phyloP scores from a whole-genome alignment of 352 stramenopile genomes.

The Phytophthora quininea region DNA sequence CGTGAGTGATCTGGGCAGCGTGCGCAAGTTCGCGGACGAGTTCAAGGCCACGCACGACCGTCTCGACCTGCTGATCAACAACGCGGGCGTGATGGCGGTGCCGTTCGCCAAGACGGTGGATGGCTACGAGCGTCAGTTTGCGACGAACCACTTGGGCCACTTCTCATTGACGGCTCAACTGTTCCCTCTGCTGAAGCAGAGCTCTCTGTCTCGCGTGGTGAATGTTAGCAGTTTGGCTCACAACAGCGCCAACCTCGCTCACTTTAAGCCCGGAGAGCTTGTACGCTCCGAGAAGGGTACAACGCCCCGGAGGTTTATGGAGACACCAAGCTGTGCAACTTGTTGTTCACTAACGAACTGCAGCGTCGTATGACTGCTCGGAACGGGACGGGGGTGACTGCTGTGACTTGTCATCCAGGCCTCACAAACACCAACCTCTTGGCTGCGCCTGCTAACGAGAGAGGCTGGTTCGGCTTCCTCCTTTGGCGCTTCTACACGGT shows the following conservation, averaged over 20 bases:
- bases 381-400: conserved; percentile 25
- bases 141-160: conserved; percentile 38
- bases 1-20: conserved; percentile 45
- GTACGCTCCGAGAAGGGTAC: conserved; percentile 15
- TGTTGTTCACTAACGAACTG: conserved; percentile 61
- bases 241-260: conserved; percentile 15
- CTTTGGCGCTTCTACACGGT: conserved; percentile 6
- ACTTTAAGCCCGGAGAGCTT: conserved; percentile 21
- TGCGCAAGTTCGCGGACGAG: conserved; percentile 46
- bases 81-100: conserved; percentile 28
- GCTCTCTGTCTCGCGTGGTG: conserved; percentile 24
- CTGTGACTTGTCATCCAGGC: conserved; percentile 45
- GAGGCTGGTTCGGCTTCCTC: conserved; percentile 13
- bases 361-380: conserved; percentile 31
- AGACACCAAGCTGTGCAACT: conserved; percentile 58
- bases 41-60: conserved; percentile 38
- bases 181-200: conserved; percentile 45
- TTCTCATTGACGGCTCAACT: conserved; percentile 48
- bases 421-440: conserved; percentile 30
- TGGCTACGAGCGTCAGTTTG: conserved; percentile 37
- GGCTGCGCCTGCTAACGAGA: conserved; percentile 13
- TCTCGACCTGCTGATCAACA: conserved; percentile 47
- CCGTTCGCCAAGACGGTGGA: conserved; percentile 24
- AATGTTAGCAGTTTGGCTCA: conserved; percentile 48
- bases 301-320: conserved; percentile 43